Percentiles rank a stretch among this genome's conserved stretches.
Conservation (phyloP, 257 asterid species). For the Scutellaria baicalensis region DNA sequence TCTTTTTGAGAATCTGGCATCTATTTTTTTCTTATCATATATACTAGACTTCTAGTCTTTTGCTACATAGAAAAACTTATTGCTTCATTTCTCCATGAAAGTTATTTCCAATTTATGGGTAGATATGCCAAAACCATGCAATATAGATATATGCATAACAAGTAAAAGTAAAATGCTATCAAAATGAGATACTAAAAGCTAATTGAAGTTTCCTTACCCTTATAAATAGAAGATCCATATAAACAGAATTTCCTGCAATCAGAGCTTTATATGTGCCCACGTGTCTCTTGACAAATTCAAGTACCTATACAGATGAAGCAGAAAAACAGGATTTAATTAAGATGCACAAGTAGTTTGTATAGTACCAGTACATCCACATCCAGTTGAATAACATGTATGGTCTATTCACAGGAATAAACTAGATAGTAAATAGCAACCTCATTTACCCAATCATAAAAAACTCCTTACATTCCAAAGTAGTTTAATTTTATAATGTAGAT, state of each 20-base stretch:
- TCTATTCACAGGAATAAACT: background rate
- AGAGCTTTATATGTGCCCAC: constrained; percentile 56
- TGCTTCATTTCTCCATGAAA: background rate
- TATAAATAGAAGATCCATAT: constrained; percentile 67
- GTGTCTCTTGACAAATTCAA: constrained; percentile 70
- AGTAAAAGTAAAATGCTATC: background rate
- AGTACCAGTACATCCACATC: background rate
- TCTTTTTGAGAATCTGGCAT: background rate
- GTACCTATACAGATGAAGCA: constrained; percentile 43
- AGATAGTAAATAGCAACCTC: background rate
- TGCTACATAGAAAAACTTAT: background rate
- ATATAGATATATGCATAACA: background rate
- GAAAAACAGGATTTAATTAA: background rate
- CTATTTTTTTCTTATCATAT: background rate
- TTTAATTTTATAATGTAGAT: background rate
- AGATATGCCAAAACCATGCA: background rate
- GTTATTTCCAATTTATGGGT: background rate
- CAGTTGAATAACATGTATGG: background rate
- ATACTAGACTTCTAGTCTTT: background rate
- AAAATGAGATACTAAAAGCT: background rate
- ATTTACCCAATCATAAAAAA: background rate
- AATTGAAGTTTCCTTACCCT: constrained; percentile 45
- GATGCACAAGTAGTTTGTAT: constrained; percentile 3
- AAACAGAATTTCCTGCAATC: constrained; percentile 91
- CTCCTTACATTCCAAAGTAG: background rate